Evolutionary conservation across 2,329 filamentous ascomycete genomes (phyloP), one percentile per base, ranked within the genome.

Genomic region (Ceratocystis lukuohia): DNA sequence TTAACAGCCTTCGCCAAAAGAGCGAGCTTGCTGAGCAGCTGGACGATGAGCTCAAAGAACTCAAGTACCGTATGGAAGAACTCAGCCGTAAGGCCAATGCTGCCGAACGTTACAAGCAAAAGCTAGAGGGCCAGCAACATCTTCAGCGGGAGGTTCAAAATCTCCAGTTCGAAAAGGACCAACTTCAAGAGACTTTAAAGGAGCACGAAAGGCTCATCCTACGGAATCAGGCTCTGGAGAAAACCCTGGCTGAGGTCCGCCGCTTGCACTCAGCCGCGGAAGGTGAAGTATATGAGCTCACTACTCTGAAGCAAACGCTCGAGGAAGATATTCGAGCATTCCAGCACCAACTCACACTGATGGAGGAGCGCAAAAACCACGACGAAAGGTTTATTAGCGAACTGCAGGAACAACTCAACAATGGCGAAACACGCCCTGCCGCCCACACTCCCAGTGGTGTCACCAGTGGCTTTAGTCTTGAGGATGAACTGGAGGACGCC

Each of bases 61-160:
- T 85, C 70, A 82, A 80, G 68, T 80, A 82, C 70, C 80, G 81
- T 70, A 83, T 82, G 64, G 80, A 82, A 67, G 80, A 84, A 68
- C 76, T 86, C 12, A 78, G 80, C 64, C 84, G 84, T 72, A 85
- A 84, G 70, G 84, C 84, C 68, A 87, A 87, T 70, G 83, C 79
- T 65, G 82, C 82, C 6, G 84, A 86, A 65, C 78, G 84, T 66
- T 82, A 83, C 71, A 82, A 83, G 72, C 82, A 84, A 72, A 86
- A 87, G 74, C 77, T 87, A 15, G 82, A 84, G 71, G 77, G 78
- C 15, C 76, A 78, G 70, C 81, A 81, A 66, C 76, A 79, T 20
- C 75, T 84, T 44, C 81, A 82, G 68, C 80, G 78, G 65, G 82
- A 86, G 70, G 79, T 84, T 61, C 77, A 80, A 64, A 78, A 79